A percentile compares a stretch with the other conserved stretches of the same genome.
Conservation (phyloP, 164 flowering plant species). For the Vitis amurensis region DNA sequence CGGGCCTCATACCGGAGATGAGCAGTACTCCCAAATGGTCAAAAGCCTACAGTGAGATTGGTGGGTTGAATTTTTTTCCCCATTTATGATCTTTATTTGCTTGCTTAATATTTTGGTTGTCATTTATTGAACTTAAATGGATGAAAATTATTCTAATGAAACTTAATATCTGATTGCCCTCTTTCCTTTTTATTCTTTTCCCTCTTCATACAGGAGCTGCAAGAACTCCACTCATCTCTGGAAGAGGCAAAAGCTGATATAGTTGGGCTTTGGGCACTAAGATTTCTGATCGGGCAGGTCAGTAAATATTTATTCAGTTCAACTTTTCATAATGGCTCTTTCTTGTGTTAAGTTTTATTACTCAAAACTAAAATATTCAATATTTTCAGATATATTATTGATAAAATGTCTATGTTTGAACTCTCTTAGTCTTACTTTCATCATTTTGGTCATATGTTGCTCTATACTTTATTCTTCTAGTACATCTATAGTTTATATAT, state of each 20-base stretch:
- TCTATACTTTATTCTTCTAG: too few relatives aligned
- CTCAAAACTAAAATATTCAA: too few relatives aligned
- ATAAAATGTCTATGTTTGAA: too few relatives aligned
- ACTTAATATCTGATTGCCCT: not conserved
- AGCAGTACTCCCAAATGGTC: conserved; percentile 82
- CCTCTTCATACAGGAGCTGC: conserved; percentile 64
- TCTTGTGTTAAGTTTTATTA: not conserved
- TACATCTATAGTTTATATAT: too few relatives aligned
- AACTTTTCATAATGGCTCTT: not conserved
- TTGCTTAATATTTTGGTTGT: not conserved
- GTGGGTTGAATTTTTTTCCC: conserved; percentile 32
- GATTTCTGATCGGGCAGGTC: conserved; percentile 72
- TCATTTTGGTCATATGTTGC: too few relatives aligned
- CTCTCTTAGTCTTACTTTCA: too few relatives aligned
- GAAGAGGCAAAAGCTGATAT: conserved; percentile 99
- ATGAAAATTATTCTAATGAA: not conserved
- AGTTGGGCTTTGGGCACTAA: conserved; percentile 96
- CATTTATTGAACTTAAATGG: not conserved
- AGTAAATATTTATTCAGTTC: conserved; percentile 2
- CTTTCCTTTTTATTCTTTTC: conserved; percentile 12
- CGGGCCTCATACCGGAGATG: conserved; percentile 92
- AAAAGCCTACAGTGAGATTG: conserved; percentile 85
- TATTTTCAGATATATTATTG: too few relatives aligned
- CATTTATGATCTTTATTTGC: not conserved
- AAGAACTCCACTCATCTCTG: conserved; percentile 90